Evolutionary conservation across 352 stramenopile species (phyloP).

Genomic region (Phytophthora hibernalis): DNA sequence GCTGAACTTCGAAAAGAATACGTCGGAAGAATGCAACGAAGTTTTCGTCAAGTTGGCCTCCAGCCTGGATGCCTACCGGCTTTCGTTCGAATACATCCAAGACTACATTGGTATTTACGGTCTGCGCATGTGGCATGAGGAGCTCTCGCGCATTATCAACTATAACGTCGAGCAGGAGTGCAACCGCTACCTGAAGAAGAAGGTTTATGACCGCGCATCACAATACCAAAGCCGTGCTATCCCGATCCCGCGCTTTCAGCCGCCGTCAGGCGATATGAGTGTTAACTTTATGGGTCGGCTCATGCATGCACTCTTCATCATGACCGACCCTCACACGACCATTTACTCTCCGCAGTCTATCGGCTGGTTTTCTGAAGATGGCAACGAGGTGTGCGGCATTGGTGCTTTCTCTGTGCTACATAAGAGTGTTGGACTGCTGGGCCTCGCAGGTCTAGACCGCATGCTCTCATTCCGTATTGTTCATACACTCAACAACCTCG

Average conservation of each 20-base stretch:
- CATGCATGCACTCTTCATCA: slow-evolving; percentile 92
- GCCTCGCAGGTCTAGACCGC: slow-evolving; percentile 92
- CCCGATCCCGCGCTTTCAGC: slow-evolving; percentile 93
- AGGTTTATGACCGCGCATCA: slow-evolving; percentile 91
- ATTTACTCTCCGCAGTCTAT: slow-evolving; percentile 94
- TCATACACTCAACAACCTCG: slow-evolving; percentile 93
- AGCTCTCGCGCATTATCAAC: slow-evolving; percentile 94
- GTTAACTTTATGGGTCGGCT: slow-evolving; percentile 95
- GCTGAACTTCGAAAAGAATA: slow-evolving; percentile 88
- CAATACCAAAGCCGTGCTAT: slow-evolving; percentile 93
- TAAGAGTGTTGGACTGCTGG: slow-evolving; percentile 91
- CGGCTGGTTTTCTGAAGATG: slow-evolving; percentile 92
- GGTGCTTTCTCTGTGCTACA: slow-evolving; percentile 90
- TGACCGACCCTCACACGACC: slow-evolving; percentile 92
- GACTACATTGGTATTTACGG: slow-evolving; percentile 96
- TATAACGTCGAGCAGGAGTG: slow-evolving; percentile 97
- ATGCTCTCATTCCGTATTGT: slow-evolving; percentile 94
- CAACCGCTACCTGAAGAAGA: slow-evolving; percentile 96
- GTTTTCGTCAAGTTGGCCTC: slow-evolving; percentile 87
- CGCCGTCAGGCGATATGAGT: slow-evolving; percentile 83
- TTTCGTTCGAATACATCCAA: slow-evolving; percentile 96
- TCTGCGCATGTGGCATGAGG: slow-evolving; percentile 96
- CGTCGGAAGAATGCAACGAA: slow-evolving; percentile 81
- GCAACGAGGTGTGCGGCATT: slow-evolving; percentile 90
- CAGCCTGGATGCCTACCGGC: slow-evolving; percentile 90